These are phyloP conservation scores for Penicilliopsis zonata DNA, from an alignment of 495 filamentous ascomycete species.

Conservation along the genomic window DNA sequence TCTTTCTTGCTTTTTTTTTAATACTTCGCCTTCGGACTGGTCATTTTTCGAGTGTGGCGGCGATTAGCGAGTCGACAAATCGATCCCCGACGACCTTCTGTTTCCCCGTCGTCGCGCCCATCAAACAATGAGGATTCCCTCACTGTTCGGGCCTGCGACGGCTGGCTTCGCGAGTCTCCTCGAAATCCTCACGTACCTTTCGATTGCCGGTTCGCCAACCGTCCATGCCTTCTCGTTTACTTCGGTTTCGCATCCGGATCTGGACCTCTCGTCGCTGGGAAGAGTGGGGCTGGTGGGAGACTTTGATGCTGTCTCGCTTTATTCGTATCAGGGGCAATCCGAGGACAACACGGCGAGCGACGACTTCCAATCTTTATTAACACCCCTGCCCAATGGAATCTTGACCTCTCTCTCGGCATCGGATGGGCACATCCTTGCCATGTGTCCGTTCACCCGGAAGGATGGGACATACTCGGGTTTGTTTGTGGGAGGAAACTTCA, in stretches of 20 bases:
- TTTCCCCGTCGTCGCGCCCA: constrained; percentile 30
- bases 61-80: constrained; percentile 6
- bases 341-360: constrained; percentile 54
- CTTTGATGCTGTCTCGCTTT: constrained; percentile 84
- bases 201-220: constrained; percentile 29
- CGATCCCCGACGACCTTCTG: constrained; percentile 4
- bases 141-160: constrained; percentile 45
- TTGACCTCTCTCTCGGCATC: constrained; percentile 61
- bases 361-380: constrained; percentile 71
- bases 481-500: constrained; percentile 90
- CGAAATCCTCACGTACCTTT: constrained; percentile 22
- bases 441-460: constrained; percentile 68
- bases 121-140: constrained; percentile 42
- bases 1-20: too few species aligned
- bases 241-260: constrained; percentile 58
- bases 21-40: too few species aligned
- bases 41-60: too few species aligned
- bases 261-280: constrained; percentile 74
- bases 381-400: constrained; percentile 73
- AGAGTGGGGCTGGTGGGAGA: constrained; percentile 80
- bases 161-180: constrained; percentile 32
- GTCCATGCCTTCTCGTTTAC: constrained; percentile 57
- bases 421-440: constrained; percentile 71
- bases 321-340: constrained; percentile 69
- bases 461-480: constrained; percentile 60